Percentiles rank a stretch among this genome's conserved stretches.
These are phyloP conservation scores for Nemania abortiva DNA, from an alignment of 2,329 filamentous ascomycete genomes.

Conservation along the genomic window DNA sequence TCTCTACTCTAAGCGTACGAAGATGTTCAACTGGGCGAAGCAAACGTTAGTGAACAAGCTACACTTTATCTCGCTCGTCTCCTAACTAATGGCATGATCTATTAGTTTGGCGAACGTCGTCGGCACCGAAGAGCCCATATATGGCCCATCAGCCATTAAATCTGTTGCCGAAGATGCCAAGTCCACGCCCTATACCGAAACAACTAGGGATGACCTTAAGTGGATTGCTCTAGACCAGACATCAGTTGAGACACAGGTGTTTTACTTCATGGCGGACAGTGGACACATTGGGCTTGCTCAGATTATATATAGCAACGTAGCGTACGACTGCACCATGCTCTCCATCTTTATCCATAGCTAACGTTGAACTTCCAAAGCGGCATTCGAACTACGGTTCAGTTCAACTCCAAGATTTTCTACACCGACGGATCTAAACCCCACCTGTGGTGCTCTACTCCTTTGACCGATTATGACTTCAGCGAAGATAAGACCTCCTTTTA, in stretches of 20 bases:
- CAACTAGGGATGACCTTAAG: slow-evolving; percentile 81
- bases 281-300: slow-evolving; percentile 84
- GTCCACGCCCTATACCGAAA: slow-evolving; percentile 82
- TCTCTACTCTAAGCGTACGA: slow-evolving; percentile 52
- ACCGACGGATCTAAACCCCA: slow-evolving; percentile 77
- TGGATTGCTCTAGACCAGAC: slow-evolving; percentile 87
- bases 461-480: slow-evolving; percentile 85
- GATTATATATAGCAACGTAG: slow-evolving; percentile 97
- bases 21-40: slow-evolving; percentile 95
- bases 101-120: slow-evolving; percentile 80
- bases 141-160: slow-evolving; percentile 88
- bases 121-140: slow-evolving; percentile 95
- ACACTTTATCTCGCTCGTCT: slow-evolving; percentile 37
- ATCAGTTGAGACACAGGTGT: slow-evolving; percentile 93
- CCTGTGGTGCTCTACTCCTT: slow-evolving; percentile 85
- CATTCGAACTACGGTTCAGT: slow-evolving; percentile 89
- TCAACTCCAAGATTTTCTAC: slow-evolving; percentile 94
- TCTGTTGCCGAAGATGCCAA: slow-evolving; percentile 86
- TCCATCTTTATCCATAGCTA: slow-evolving; percentile 30
- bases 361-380: slow-evolving; percentile 68
- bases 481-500: slow-evolving; percentile 86
- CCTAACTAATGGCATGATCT: slow-evolving; percentile 45
- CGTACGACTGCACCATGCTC: slow-evolving; percentile 67
- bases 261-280: slow-evolving; percentile 86
- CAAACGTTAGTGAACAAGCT: slow-evolving; percentile 74